phyloP scores from a whole-genome alignment of 2,329 filamentous ascomycete genomes.

The Cordyceps fumosorosea region DNA sequence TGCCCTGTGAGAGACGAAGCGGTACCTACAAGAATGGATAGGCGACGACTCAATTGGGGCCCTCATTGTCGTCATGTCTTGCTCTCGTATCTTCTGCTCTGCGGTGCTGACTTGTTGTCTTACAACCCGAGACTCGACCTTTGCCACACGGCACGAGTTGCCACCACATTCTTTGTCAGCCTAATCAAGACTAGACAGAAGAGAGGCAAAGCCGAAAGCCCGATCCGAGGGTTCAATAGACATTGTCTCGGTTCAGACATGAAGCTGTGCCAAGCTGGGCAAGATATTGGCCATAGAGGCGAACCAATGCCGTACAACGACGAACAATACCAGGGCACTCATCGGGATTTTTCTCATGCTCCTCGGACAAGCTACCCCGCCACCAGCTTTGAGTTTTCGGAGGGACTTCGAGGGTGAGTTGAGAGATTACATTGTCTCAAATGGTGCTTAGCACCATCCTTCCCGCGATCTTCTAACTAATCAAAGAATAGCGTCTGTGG shows the following conservation, averaged over 20 bases:
- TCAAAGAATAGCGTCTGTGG: neutral
- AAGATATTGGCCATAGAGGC: neutral
- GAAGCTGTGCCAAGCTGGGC: neutral
- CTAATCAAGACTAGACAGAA: neutral
- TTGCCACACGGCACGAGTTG: neutral
- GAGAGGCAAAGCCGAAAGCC: neutral
- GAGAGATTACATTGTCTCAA: slow-evolving; percentile 3
- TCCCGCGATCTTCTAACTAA: neutral
- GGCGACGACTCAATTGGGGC: no score
- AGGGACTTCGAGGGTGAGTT: neutral
- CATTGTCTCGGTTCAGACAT: neutral
- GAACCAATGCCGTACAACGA: neutral
- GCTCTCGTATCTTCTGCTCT: no score
- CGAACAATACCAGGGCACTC: neutral
- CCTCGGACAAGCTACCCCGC: neutral
- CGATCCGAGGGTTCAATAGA: neutral
- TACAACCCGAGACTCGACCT: neutral
- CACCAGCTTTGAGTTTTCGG: neutral
- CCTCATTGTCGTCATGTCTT: no score
- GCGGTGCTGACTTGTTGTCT: no score
- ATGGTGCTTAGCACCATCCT: neutral
- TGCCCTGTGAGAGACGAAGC: no score
- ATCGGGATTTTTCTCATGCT: neutral
- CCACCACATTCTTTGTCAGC: neutral
- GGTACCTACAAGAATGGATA: no score